A percentile compares a stretch with the other conserved stretches of the same genome.
These are phyloP conservation scores for Russula foetens DNA, from an alignment of 768 basidiomycete genomes.

Conservation along the genomic window DNA sequence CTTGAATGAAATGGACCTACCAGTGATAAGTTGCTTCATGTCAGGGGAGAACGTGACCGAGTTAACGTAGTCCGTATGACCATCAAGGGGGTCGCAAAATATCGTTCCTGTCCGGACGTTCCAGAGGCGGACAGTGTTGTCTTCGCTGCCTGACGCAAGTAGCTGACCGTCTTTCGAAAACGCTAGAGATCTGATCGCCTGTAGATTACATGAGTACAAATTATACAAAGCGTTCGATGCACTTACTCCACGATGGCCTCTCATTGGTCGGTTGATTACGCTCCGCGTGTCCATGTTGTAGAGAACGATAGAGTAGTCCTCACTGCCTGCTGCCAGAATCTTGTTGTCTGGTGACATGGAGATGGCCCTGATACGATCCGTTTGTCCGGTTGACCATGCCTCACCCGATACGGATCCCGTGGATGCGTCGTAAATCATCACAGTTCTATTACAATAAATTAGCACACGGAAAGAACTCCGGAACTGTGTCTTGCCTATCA, in stretches of 20 bases:
- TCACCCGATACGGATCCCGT: constrained; percentile 1
- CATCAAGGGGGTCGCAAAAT: too few species aligned
- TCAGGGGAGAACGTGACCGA: too few species aligned
- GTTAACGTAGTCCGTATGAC: too few species aligned
- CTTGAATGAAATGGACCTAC: too few species aligned
- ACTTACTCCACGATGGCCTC: constrained; percentile 6
- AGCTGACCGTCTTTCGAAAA: too few species aligned
- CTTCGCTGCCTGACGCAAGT: too few species aligned
- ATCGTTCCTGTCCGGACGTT: too few species aligned
- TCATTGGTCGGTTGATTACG: not conserved
- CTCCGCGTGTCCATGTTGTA: constrained; percentile 6
- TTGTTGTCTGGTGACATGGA: constrained; percentile 24
- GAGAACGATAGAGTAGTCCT: constrained; percentile 3
- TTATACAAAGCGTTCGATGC: not conserved
- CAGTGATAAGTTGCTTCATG: too few species aligned
- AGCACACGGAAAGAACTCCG: not conserved
- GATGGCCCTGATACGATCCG: constrained; percentile 12
- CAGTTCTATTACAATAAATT: not conserved
- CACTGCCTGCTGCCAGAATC: constrained; percentile 17
- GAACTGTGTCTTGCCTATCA: not conserved
- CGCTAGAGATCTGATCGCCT: too few species aligned
- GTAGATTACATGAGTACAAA: not conserved
- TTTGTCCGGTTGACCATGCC: constrained; percentile 10
- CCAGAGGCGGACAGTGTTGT: too few species aligned
- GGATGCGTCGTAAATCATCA: constrained; percentile 8